These are phyloP conservation scores for Venturia asperata DNA, from an alignment of 2,329 filamentous ascomycete species.

Conservation along the genomic window DNA sequence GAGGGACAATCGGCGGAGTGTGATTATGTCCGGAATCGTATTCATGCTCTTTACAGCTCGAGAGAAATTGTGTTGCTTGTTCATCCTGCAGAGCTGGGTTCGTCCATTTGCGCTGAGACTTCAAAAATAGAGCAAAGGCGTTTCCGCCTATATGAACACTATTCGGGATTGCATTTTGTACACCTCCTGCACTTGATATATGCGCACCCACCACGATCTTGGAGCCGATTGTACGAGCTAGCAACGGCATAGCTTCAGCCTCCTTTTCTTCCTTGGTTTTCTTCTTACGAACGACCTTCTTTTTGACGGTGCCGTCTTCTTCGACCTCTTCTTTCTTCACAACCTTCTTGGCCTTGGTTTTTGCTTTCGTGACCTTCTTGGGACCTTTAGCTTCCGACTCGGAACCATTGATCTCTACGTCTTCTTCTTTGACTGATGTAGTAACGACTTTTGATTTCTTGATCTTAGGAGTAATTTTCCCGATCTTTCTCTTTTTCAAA, in stretches of 20 bases:
- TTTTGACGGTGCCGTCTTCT: slow-evolving; percentile 19
- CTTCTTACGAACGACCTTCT: slow-evolving; percentile 33
- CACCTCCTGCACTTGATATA: slow-evolving; percentile 84
- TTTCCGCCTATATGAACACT: slow-evolving; percentile 76
- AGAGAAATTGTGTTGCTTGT: slow-evolving; percentile 61
- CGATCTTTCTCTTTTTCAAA: background rate
- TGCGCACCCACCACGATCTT: slow-evolving; percentile 88
- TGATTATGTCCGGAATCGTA: slow-evolving; percentile 64
- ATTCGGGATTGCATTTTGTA: slow-evolving; percentile 81
- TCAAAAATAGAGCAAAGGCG: slow-evolving; percentile 89
- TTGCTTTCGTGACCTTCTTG: slow-evolving; percentile 5
- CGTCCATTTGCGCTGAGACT: slow-evolving; percentile 92
- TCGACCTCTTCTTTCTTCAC: slow-evolving; percentile 21
- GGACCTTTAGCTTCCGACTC: background rate
- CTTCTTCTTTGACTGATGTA: slow-evolving; percentile 11
- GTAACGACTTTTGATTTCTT: background rate
- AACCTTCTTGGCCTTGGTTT: background rate
- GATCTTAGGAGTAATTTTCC: background rate
- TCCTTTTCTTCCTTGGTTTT: slow-evolving; percentile 53
- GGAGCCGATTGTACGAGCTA: slow-evolving; percentile 60
- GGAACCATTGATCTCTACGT: background rate
- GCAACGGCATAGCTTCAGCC: slow-evolving; percentile 56
- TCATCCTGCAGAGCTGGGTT: slow-evolving; percentile 69
- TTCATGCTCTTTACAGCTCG: slow-evolving; percentile 57
- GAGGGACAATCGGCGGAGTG: slow-evolving; percentile 56